A percentile compares a stretch with the other conserved stretches of the same genome.
Conservation (phyloP, 2,329 filamentous ascomycete species). For the Ceratocystis ficicola region DNA sequence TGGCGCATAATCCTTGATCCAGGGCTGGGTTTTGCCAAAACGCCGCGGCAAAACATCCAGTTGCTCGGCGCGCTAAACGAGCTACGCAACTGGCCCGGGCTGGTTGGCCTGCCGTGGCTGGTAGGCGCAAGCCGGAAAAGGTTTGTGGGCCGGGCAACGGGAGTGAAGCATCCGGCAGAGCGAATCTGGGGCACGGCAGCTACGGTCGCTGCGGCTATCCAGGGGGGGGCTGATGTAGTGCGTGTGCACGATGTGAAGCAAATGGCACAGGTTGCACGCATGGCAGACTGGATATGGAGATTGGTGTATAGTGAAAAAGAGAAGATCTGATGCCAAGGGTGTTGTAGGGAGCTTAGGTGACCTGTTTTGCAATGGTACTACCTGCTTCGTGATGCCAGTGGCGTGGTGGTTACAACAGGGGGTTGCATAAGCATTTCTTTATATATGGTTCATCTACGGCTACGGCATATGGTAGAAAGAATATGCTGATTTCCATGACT, state of each 20-base stretch:
- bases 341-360: background rate
- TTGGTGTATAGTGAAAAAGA: conserved; percentile 27
- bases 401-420: too few species aligned
- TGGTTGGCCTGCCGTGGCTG: conserved; percentile 71
- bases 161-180: conserved; percentile 55
- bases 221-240: conserved; percentile 81
- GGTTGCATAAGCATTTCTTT: background rate
- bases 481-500: too few species aligned
- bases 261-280: conserved; percentile 72
- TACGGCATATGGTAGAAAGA: too few species aligned
- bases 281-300: conserved; percentile 89
- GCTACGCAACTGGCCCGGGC: conserved; percentile 50
- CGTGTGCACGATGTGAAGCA: conserved; percentile 81
- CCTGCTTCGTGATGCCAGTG: too few species aligned
- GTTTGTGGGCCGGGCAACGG: conserved; percentile 76
- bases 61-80: conserved; percentile 56
- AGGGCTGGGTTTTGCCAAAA: conserved; percentile 89
- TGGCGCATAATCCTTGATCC: conserved; percentile 96
- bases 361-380: too few species aligned
- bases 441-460: too few species aligned
- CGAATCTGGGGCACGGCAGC: conserved; percentile 78
- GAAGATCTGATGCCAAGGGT: background rate
- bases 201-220: conserved; percentile 71
- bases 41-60: conserved; percentile 64
- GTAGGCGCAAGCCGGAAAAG: conserved; percentile 79